Conservation (phyloP, 2,329 filamentous ascomycete species). For the Thermothelomyces thermophilus region DNA sequence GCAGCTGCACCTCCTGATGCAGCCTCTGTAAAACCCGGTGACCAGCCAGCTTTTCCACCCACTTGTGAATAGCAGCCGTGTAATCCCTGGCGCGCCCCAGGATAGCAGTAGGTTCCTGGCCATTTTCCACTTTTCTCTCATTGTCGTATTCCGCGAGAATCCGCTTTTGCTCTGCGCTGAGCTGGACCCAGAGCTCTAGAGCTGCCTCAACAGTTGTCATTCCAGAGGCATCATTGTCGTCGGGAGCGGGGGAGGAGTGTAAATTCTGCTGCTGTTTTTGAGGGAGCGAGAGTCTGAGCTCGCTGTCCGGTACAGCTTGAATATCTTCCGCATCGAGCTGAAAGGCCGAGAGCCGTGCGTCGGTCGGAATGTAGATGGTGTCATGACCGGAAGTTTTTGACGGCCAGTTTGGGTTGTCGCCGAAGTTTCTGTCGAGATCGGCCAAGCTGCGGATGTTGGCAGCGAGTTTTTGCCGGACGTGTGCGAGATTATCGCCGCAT, state of each 20-base stretch:
- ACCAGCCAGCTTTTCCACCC: slow-evolving; percentile 62
- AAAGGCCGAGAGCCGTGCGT: slow-evolving; percentile 5
- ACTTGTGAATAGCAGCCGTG: slow-evolving; percentile 59
- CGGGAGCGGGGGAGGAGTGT: neutral
- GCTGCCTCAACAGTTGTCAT: neutral
- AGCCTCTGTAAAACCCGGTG: slow-evolving; percentile 52
- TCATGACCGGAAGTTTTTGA: neutral
- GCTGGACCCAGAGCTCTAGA: slow-evolving; percentile 3
- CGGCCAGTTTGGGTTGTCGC: slow-evolving; percentile 1
- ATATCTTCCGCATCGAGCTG: slow-evolving; percentile 13
- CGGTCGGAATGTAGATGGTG: neutral
- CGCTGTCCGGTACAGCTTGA: neutral
- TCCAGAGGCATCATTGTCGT: neutral
- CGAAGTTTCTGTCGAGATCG: slow-evolving; percentile 32
- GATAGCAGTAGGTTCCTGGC: slow-evolving; percentile 1
- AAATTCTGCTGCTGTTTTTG: neutral
- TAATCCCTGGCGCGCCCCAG: slow-evolving; percentile 58
- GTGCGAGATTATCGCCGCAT: slow-evolving; percentile 56
- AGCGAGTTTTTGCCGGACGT: slow-evolving; percentile 42
- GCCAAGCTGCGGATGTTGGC: slow-evolving; percentile 36
- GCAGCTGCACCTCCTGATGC: slow-evolving; percentile 13
- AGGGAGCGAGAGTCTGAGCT: too few relatives aligned
- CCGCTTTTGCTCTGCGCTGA: slow-evolving; percentile 8
- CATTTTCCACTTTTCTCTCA: slow-evolving; percentile 37
- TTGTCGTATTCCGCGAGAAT: slow-evolving; percentile 3